Base-by-base conservation (phyloP, 140 eudicot species). In the Erigeron philadelphicus region DNA sequence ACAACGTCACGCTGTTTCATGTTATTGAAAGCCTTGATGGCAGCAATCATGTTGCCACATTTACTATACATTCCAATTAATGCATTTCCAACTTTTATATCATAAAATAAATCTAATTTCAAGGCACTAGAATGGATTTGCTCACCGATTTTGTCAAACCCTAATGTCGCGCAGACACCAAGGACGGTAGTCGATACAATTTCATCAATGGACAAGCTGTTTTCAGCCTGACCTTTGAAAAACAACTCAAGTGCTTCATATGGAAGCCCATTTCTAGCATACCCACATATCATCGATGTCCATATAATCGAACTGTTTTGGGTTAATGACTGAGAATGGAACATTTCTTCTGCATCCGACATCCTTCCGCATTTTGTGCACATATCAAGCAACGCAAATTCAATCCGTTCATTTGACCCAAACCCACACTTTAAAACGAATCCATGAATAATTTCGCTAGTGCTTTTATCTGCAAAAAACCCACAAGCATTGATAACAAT, bases 311-410 rank as follows among this genome's bases (percentile, higher is more conserved):
- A 72, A 72, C 35, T 69, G 7, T 43, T 60, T 72, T 73, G 72
- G 68, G 70, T 63, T 58, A 50, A 52, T 12, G 80, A 76, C 21
- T 59, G 42, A 67, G 19, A 67, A 61, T 59, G 38, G 66, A 86
- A 85, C 76, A 93, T 76, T 74, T 73, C 67, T 72, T 89, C 90
- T 47, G 99, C 99, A 76, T 89, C 95, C 9, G 40, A 40, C 82
- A 89, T 89, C 59, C 95, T 85, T 43, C 78, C 94, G 61, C 97
- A 93, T 76, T 85, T 84, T 18, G 99, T 83, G 76, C 83, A 89
- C 97, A 89, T 89, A 73, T 93, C 95, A 60, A 93, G 76, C 67
- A 93, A 74, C 8, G 95, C 90, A 25, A 94, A 71, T 78, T 86
- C 88, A 13, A 87, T 66, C 63, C 44, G 57, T 41, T 77, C 72